These are phyloP conservation scores for Microdochium trichocladiopsis DNA, from an alignment of 2,329 filamentous ascomycete genomes.

Conservation along the genomic window DNA sequence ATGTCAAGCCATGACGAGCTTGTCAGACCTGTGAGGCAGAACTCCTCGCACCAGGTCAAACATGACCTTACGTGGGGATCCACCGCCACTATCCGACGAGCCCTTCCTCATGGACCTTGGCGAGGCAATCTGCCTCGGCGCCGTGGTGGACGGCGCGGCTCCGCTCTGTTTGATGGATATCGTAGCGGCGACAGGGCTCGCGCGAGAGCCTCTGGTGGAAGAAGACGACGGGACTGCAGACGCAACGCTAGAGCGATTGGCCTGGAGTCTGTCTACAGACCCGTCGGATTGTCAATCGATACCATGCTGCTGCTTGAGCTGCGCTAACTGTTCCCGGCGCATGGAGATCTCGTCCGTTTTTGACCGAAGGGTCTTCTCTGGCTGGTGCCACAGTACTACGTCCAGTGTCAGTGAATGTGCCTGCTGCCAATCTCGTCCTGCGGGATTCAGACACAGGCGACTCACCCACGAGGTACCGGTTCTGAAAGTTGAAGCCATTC, in stretches of 20 bases:
- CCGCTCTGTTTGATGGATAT: conserved; percentile 14
- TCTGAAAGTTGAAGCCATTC: conserved; percentile 99
- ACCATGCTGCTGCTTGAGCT: conserved; percentile 94
- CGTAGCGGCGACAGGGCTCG: conserved; percentile 13
- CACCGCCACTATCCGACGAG: conserved; percentile 18
- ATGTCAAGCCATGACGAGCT: conserved; percentile 21
- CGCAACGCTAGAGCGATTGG: conserved; percentile 30
- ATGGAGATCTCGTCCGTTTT: conserved; percentile 83
- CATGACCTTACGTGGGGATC: conserved; percentile 17
- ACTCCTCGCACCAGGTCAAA: conserved; percentile 21
- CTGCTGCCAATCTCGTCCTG: background rate
- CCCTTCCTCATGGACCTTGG: conserved; percentile 12
- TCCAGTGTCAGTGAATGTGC: conserved; percentile 3
- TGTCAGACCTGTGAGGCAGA: conserved; percentile 18
- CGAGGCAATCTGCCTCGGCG: background rate
- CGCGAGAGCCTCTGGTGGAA: conserved; percentile 19
- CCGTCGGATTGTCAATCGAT: conserved; percentile 92
- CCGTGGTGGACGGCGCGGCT: conserved; percentile 11
- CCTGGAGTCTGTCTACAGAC: conserved; percentile 48
- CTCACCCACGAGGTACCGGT: conserved; percentile 95
- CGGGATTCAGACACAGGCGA: conserved; percentile 15
- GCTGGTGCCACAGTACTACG: conserved; percentile 56
- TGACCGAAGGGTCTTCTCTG: conserved; percentile 67
- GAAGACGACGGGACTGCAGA: conserved; percentile 57
- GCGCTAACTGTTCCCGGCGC: conserved; percentile 94